These are phyloP conservation scores for Stachybotrys elegans DNA, from an alignment of 2,329 filamentous ascomycete genomes.

Conservation along the genomic window DNA sequence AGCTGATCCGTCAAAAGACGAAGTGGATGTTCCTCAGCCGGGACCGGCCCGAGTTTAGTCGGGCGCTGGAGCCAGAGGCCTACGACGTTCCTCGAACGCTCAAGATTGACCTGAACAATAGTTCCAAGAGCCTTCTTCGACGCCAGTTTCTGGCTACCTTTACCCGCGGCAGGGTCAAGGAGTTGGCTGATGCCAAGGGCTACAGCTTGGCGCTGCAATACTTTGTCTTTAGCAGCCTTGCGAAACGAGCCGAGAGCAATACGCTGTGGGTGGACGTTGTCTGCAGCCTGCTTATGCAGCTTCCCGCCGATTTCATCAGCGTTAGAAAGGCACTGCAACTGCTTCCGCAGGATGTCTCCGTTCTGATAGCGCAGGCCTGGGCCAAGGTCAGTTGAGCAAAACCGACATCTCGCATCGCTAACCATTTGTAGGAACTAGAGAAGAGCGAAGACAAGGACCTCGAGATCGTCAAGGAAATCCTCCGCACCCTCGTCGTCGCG, in stretches of 20 bases:
- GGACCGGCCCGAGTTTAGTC: conserved; percentile 7
- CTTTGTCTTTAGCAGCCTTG: neutral
- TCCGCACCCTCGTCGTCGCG: conserved; percentile 8
- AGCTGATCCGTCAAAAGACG: neutral
- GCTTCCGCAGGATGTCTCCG: conserved; percentile 6
- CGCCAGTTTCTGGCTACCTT: conserved; percentile 5
- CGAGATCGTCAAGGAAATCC: conserved; percentile 9
- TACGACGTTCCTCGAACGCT: conserved; percentile 1
- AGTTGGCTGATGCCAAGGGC: neutral
- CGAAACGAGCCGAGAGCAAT: neutral
- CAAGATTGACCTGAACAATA: conserved; percentile 8
- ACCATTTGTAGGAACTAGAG: conserved; percentile 5
- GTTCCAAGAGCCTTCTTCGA: conserved; percentile 5
- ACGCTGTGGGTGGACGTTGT: neutral
- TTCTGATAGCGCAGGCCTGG: conserved; percentile 6
- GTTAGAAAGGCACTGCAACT: neutral
- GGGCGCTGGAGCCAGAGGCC: conserved; percentile 5
- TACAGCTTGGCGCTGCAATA: conserved; percentile 1
- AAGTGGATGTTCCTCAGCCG: neutral
- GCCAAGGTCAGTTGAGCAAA: conserved; percentile 4
- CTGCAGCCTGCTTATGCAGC: neutral
- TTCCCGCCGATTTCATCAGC: neutral
- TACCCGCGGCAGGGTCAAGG: neutral
- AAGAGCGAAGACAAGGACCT: conserved; percentile 4
- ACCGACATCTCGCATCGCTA: neutral